Percentiles rank a stretch among this genome's conserved stretches.
phyloP scores from a whole-genome alignment of 768 basidiomycete species.

The Mrakia gelida region DNA sequence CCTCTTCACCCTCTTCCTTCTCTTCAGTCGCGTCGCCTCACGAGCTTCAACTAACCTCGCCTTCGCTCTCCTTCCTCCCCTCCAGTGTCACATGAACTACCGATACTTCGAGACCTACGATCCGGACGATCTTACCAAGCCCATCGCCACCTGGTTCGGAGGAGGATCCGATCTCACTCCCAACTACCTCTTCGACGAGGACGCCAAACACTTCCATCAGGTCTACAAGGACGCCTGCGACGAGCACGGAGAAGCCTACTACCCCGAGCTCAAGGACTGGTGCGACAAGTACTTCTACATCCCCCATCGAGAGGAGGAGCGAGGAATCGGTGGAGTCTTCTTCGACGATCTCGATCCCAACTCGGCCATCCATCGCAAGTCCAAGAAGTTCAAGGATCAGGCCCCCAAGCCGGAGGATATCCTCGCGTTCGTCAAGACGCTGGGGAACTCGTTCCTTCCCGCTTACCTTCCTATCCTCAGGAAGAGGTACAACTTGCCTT shows the following conservation, averaged over 20 bases:
- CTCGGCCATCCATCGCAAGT: slow-evolving; percentile 48
- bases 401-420: slow-evolving; percentile 51
- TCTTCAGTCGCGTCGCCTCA: too few relatives aligned
- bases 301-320: slow-evolving; percentile 74
- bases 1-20: neutral
- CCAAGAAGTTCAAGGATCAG: slow-evolving; percentile 31
- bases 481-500: slow-evolving; percentile 49
- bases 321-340: slow-evolving; percentile 91
- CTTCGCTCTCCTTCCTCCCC: slow-evolving; percentile 39
- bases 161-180: slow-evolving; percentile 94
- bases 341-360: slow-evolving; percentile 78
- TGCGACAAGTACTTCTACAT: slow-evolving; percentile 97
- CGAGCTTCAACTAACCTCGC: too few relatives aligned
- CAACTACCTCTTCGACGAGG: slow-evolving; percentile 81
- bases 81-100: slow-evolving; percentile 93
- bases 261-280: slow-evolving; percentile 83
- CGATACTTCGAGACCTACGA: slow-evolving; percentile 76
- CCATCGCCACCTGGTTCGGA: slow-evolving; percentile 94
- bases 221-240: slow-evolving; percentile 73
- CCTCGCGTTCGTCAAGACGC: slow-evolving; percentile 66
- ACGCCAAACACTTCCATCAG: slow-evolving; percentile 81
- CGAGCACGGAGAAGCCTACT: slow-evolving; percentile 61
- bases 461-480: slow-evolving; percentile 87
- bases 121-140: slow-evolving; percentile 7
- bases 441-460: slow-evolving; percentile 77